Percentiles rank a stretch among this genome's conserved stretches.
phyloP scores from a whole-genome alignment of 2,329 filamentous ascomycete genomes.

The Penicillium sp. region DNA sequence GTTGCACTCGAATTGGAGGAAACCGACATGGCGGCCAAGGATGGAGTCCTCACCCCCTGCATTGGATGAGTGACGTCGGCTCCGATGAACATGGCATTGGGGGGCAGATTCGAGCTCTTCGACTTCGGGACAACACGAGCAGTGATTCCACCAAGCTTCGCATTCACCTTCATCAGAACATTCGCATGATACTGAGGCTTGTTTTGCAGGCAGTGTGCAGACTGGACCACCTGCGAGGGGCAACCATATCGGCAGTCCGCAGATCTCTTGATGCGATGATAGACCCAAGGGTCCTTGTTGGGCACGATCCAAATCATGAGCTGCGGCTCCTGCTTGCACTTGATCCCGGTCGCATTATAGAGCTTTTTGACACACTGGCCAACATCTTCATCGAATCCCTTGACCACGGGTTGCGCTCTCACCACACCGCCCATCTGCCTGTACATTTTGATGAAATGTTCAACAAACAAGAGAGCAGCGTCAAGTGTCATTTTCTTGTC shows the following conservation, averaged over 20 bases:
- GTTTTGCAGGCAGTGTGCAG: conserved; percentile 63
- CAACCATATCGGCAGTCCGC: conserved; percentile 82
- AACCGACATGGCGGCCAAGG: conserved; percentile 83
- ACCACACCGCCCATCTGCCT: conserved; percentile 59
- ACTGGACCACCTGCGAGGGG: conserved; percentile 76
- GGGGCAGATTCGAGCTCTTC: conserved; percentile 35
- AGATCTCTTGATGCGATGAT: conserved; percentile 84
- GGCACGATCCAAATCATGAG: conserved; percentile 75
- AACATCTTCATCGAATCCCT: conserved; percentile 44
- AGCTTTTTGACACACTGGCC: conserved; percentile 55
- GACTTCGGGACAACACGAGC: conserved; percentile 49
- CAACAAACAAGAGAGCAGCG: conserved; percentile 52
- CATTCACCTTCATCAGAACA: conserved; percentile 94
- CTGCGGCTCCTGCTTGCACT: conserved; percentile 57
- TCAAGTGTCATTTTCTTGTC: conserved; percentile 48
- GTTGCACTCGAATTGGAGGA: conserved; percentile 68
- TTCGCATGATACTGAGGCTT: conserved; percentile 87
- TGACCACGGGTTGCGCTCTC: conserved; percentile 44
- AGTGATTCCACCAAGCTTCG: conserved; percentile 85
- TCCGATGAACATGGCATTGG: conserved; percentile 74
- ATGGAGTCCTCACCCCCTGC: conserved; percentile 63
- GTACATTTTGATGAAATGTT: conserved; percentile 61
- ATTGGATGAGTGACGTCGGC: conserved; percentile 84
- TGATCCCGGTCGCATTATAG: conserved; percentile 45
- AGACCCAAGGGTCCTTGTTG: conserved; percentile 66